Base-by-base conservation (phyloP, 1,139 yeast species). In the Hemisphaericaspora lyxosophila region DNA sequence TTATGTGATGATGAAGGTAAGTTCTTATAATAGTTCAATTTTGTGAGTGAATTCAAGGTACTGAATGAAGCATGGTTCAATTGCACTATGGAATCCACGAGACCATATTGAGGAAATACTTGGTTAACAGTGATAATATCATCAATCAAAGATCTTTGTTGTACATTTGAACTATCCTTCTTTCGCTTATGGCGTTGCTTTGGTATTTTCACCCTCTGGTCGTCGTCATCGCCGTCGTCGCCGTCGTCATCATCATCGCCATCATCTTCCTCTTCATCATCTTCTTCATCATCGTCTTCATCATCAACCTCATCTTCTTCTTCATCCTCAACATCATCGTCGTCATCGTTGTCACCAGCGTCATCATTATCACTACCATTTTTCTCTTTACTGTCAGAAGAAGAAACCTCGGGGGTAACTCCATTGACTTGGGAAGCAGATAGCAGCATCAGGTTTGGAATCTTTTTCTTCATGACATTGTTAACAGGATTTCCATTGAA, bases 51-150 rank as follows among this genome's bases (percentile, higher is more conserved):
- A 19, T 62, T 67, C 26, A 70, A 57, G 5, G 67, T 47, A 35
- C 66, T 66, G 48, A 70, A 71, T 18, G 64, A 51, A 0, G 71
- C 60, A 45, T 66, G 73, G 20, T 51, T 62, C 33, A 60, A 47
- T 7, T 62, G 65, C 7, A 61, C 44, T 4, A 58, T 45, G 8
- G 64, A 48, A 26, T 58, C 62, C n/a, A 59, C 55, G n/a, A 50
- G 38, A 3, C 72, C 72, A 45, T 67, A 68, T 34, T 66, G 67
- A 8, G 75, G 75, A 45, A 71, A 70, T 7, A 68, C 68, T 37
- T 68, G 75, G 22, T 59, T 54, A 1, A 70, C 48, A 1, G 70
- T 65, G 24, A 70, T 59, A 33, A 53, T 51, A 23, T 61, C 67
- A 16, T 55, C 47, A 16, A 13, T 31, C 4, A 25, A 20, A 7